Percentiles rank a stretch among this genome's conserved stretches.
phyloP scores from a whole-genome alignment of 2,329 filamentous ascomycete species.

The Kalmusia sp. region DNA sequence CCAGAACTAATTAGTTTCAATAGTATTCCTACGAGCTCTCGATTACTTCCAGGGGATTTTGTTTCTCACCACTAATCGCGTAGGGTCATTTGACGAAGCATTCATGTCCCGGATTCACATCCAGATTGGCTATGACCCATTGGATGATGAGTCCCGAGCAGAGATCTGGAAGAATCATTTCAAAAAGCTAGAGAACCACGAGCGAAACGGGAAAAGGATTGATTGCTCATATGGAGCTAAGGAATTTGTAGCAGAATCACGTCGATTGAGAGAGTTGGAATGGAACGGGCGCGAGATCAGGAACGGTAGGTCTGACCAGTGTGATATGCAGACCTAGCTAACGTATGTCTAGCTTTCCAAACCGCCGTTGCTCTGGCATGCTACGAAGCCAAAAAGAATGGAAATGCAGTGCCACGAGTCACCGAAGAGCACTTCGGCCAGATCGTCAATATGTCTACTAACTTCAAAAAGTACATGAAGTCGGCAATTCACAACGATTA shows the following conservation, averaged over 20 bases:
- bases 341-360: not conserved
- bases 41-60: conserved; percentile 47
- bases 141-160: conserved; percentile 5
- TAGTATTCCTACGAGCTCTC: conserved; percentile 44
- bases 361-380: not conserved
- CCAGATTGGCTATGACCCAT: not conserved
- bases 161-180: conserved; percentile 18
- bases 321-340: not conserved
- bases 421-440: not conserved
- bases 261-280: conserved; percentile 15
- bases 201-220: not conserved
- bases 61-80: conserved; percentile 32
- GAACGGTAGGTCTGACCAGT: conserved; percentile 20
- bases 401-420: not conserved
- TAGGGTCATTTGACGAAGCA: conserved; percentile 25
- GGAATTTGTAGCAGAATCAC: conserved; percentile 16
- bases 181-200: conserved; percentile 4
- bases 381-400: not conserved
- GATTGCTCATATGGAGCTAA: conserved; percentile 6
- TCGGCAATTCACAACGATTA: too few species aligned
- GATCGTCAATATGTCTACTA: not conserved
- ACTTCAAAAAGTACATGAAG: conserved; percentile 1
- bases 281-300: conserved; percentile 37
- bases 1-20: not conserved
- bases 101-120: conserved; percentile 26